phyloP scores from a whole-genome alignment of 129 eudicot species.

The sunflower (Helianthus annuus) region HanXRQr2.0-SUNRISE NC_035442.2:117940781-117941280 shows the following conservation, averaged over 20 bases:
- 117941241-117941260: slow-evolving; percentile 85
- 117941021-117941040: slow-evolving; percentile 85
- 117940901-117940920: too few relatives aligned
- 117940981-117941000: slow-evolving; percentile 69
- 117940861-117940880: too few relatives aligned
- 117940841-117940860: too few relatives aligned
- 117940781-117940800: too few relatives aligned
- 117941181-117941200: neutral
- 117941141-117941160: slow-evolving; percentile 41
- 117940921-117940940: too few relatives aligned
- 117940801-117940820: too few relatives aligned
- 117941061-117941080: slow-evolving; percentile 43
- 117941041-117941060: slow-evolving; percentile 72
- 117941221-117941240: slow-evolving; percentile 74
- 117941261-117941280: slow-evolving; percentile 87
- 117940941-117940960: too few relatives aligned
- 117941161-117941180: neutral
- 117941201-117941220: slow-evolving; percentile 34
- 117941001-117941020: slow-evolving; percentile 66
- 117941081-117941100: slow-evolving; percentile 29
- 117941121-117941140: slow-evolving; percentile 52
- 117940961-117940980: slow-evolving; percentile 46
- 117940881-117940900: too few relatives aligned
- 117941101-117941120: slow-evolving; percentile 82
- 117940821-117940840: too few relatives aligned